These are phyloP conservation scores for Lolium perenne DNA, from an alignment of 176 grass and related monocot species.

Conservation along the genomic window DNA sequence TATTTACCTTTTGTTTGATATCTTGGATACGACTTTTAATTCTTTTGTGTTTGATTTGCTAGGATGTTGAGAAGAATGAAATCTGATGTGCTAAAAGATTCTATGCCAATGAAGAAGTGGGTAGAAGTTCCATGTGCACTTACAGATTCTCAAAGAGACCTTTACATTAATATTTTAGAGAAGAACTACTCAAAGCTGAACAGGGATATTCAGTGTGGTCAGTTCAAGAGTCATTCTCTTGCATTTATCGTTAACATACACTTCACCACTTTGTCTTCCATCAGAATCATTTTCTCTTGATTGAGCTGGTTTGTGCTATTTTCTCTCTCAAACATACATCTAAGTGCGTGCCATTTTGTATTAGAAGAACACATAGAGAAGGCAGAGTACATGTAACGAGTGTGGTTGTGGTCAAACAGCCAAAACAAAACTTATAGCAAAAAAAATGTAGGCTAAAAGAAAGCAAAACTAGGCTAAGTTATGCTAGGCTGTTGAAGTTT, in stretches of 20 bases:
- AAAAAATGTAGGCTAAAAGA: background rate
- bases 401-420: background rate
- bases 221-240: constrained; percentile 20
- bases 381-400: background rate
- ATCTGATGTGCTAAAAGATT: constrained; percentile 57
- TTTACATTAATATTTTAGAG: constrained; percentile 75
- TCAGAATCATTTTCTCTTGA: background rate
- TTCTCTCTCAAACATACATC: constrained; percentile 3
- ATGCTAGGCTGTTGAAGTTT: background rate
- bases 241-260: background rate
- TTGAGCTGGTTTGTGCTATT: background rate
- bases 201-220: constrained; percentile 56
- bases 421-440: background rate
- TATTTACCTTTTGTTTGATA: constrained; percentile 4
- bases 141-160: constrained; percentile 66
- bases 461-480: background rate
- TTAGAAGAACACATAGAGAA: background rate
- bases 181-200: constrained; percentile 75
- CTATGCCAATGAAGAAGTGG: constrained; percentile 77
- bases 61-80: constrained; percentile 84
- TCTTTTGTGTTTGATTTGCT: constrained; percentile 43
- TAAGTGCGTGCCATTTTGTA: constrained; percentile 2
- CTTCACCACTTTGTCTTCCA: background rate
- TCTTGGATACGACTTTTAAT: constrained; percentile 28
- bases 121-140: constrained; percentile 78